Base-by-base conservation (phyloP, 306 rosid genomes). In the Trifolium pratense region DNA sequence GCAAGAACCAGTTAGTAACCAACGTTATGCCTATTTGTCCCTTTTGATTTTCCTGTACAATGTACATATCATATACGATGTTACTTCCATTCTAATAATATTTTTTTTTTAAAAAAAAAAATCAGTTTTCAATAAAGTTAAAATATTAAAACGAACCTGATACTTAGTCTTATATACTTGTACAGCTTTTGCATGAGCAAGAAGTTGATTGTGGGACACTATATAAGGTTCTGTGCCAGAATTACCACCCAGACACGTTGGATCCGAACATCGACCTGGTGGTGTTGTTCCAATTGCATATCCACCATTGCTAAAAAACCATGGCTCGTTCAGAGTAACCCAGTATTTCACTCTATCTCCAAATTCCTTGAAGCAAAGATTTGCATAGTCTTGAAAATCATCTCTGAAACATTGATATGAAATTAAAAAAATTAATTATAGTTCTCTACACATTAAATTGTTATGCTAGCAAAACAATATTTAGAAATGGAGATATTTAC, bases 261-360 rank as follows among this genome's bases (percentile, higher is more conserved):
- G 52, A 1, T 15, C 7, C 0, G 17, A 13, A 46, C 52, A 46
- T 15, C 52, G 52, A 14, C 52, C 53, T n/a, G 53, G 53, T 48
- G 53, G 9, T 5, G 3, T 1, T 48, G 20, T n/a, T 48, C 53
- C 53, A 3, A 15, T 0, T 48, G 53, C 53, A 48, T 48, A 48
- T 48, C 53, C 53, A 15, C 20, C 9, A n/a, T 48, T 15, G 20
- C 9, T n/a, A 48, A 48, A 48, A 3, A 15, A 1, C 9, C 3
- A 48, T 5, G 93, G 93, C 59, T 88, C 89, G 43, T 88, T 88
- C 25, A 86, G 2, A n/a, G 93, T 86, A 40, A 80, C 66, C 90
- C 90, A 88, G 15, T 75, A 31, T 68, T 86, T 88, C 40, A 89
- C 90, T 43, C 83, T 79, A 26, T 89, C 86, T 2, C 93, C 93